Evolutionary conservation across 768 basidiomycete genomes (phyloP).

Genomic region (Panus rudis): DNA sequence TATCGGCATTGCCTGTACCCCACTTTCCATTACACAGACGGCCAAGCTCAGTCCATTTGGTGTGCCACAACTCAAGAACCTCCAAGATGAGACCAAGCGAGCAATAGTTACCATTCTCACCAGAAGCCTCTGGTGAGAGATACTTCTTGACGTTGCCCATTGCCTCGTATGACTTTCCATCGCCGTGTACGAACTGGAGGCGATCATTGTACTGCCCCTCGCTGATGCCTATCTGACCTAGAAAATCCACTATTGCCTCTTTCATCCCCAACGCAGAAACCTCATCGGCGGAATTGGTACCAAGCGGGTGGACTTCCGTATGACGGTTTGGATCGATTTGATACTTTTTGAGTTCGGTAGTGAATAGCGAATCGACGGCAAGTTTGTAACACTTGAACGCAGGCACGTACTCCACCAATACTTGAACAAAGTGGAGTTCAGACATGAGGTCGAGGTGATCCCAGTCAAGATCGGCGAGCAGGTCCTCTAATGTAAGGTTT

Average conservation of each 20-base stretch:
- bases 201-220: not conserved
- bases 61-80: conserved; percentile 26
- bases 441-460: not conserved
- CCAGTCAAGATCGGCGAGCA: not conserved
- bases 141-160: conserved; percentile 14
- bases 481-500: not conserved
- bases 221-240: conserved; percentile 3
- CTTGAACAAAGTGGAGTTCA: conserved; percentile 5
- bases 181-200: conserved; percentile 4
- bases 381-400: not conserved
- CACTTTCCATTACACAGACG: conserved; percentile 19
- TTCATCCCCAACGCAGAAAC: conserved; percentile 1
- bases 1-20: conserved; percentile 4
- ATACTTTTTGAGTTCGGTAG: not conserved
- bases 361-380: not conserved
- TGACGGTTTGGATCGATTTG: not conserved
- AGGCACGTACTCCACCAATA: conserved; percentile 8
- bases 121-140: too few relatives aligned
- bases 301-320: conserved; percentile 5
- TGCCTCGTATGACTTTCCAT: conserved; percentile 10
- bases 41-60: conserved; percentile 25
- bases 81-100: conserved; percentile 17
- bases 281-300: conserved; percentile 7
- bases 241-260: conserved; percentile 7
- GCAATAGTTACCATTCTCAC: conserved; percentile 12